Conservation (phyloP, 371 early-diverging fungal genomes). For the Saksenaea oblongispora region DNA sequence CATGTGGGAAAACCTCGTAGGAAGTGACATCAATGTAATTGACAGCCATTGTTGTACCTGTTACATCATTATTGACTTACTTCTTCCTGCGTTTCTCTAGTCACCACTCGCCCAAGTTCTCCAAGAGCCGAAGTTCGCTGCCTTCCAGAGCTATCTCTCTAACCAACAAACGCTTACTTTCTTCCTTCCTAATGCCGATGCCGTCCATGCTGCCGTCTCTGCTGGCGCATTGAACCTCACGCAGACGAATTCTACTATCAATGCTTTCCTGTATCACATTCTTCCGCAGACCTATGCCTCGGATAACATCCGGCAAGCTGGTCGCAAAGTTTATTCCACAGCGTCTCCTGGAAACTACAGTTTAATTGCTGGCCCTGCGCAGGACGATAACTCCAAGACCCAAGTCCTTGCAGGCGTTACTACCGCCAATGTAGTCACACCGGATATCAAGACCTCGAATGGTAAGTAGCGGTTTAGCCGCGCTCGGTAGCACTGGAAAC, state of each 20-base stretch:
- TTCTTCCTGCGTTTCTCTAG: not conserved
- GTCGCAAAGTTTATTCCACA: conserved; percentile 10
- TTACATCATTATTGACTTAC: not conserved
- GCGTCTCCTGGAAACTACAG: not conserved
- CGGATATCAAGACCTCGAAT: conserved; percentile 24
- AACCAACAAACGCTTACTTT: conserved; percentile 6
- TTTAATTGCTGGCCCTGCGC: conserved; percentile 17
- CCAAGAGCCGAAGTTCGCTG: not conserved
- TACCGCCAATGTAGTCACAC: conserved; percentile 20
- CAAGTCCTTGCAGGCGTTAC: conserved; percentile 20
- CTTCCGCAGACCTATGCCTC: conserved; percentile 7
- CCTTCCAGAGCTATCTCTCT: not conserved
- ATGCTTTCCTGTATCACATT: conserved; percentile 16
- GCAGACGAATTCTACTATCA: conserved; percentile 11
- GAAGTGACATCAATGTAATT: not conserved
- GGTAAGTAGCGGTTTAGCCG: conserved; percentile 16
- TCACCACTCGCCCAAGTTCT: not conserved
- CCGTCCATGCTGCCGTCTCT: conserved; percentile 2
- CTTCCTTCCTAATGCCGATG: conserved; percentile 11
- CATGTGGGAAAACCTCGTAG: not conserved
- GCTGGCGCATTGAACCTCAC: conserved; percentile 11
- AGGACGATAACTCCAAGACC: not conserved
- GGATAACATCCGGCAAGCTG: not conserved
- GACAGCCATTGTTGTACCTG: not conserved
- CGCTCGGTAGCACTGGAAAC: not conserved